A percentile compares a stretch with the other conserved stretches of the same genome.
Conservation (phyloP, 495 filamentous ascomycete species). For the Hypoxylon rickii region DNA sequence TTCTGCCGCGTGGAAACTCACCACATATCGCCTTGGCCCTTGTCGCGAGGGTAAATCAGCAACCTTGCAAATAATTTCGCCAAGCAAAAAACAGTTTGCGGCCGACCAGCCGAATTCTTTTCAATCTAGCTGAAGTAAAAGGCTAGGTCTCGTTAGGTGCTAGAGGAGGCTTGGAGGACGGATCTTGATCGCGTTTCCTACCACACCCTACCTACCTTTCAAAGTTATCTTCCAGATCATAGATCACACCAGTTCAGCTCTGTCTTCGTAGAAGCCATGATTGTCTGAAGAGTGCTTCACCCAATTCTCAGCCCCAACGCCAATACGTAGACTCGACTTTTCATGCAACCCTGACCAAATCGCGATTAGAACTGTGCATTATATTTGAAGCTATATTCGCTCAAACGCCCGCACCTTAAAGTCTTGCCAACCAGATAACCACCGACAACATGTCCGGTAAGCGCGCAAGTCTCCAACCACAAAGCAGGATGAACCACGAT, state of each 20-base stretch:
- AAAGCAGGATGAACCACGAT: too few relatives aligned
- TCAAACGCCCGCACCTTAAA: too few relatives aligned
- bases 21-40: not conserved
- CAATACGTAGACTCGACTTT: conserved; percentile 26
- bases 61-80: too few relatives aligned
- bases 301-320: conserved; percentile 25
- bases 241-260: conserved; percentile 35
- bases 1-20: too few relatives aligned
- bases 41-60: not conserved
- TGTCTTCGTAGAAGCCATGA: conserved; percentile 44
- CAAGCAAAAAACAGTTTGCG: too few relatives aligned
- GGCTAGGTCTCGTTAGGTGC: conserved; percentile 29
- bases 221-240: conserved; percentile 27
- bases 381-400: too few relatives aligned
- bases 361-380: not conserved
- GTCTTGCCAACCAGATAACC: conserved; percentile 2
- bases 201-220: conserved; percentile 9
- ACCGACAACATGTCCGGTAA: conserved; percentile 41
- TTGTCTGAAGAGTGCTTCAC: conserved; percentile 35
- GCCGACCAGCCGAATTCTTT: not conserved
- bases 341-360: conserved; percentile 11
- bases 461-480: conserved; percentile 20
- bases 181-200: conserved; percentile 28
- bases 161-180: conserved; percentile 30
- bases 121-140: conserved; percentile 1